Evolutionary conservation across 108 stramenopile genomes (phyloP), one percentile per base, ranked within the genome.

Genomic region (Parietichytrium sp.): DNA sequence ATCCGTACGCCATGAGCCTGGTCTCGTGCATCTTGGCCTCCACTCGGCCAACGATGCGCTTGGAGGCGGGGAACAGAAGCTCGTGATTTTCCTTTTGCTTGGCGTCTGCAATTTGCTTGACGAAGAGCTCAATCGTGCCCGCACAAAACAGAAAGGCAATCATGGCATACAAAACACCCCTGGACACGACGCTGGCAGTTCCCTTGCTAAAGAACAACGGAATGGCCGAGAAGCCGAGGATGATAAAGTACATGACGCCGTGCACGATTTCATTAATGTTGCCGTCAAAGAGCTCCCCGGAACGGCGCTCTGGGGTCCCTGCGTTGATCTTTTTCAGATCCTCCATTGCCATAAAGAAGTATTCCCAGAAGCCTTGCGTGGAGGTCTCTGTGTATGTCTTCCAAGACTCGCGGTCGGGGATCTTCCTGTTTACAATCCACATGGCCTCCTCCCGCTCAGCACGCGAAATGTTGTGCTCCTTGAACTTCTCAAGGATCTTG

Each of bases 191-290:
- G 61, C 61, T 72, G 23, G 61, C 36, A 42, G 61, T 72, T 16
- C 61, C 61, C 42, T 72, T 36, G 38, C 38, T n/a, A 25, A 72
- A 72, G 20, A 45, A 72, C 38, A 72, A 42, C 29, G 61, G 61
- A n/a, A 72, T 20, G 61, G 61, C 61, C 15, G 61, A 72, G 61
- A 72, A 72, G 6, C 38, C 29, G 42, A 72, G 61, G 25, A 72
- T 72, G 33, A 72, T 42, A 72, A 72, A 72, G 61, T 72, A 72
- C 61, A 72, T 33, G 20, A 72, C 61, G 42, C 61, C 61, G 42
- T 72, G 61, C 16, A 72, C 42, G 20, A 72, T 72, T 25, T 72
- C 61, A 25, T 72, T 72, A 6, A 25, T 42, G 20, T 72, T 72
- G 0, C 16, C 3, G 61, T 72, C 61, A 20, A 25, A 72, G 42